Base-by-base conservation (phyloP, 2,329 filamentous ascomycete species). In the Diaporthe ilicicola region DNA sequence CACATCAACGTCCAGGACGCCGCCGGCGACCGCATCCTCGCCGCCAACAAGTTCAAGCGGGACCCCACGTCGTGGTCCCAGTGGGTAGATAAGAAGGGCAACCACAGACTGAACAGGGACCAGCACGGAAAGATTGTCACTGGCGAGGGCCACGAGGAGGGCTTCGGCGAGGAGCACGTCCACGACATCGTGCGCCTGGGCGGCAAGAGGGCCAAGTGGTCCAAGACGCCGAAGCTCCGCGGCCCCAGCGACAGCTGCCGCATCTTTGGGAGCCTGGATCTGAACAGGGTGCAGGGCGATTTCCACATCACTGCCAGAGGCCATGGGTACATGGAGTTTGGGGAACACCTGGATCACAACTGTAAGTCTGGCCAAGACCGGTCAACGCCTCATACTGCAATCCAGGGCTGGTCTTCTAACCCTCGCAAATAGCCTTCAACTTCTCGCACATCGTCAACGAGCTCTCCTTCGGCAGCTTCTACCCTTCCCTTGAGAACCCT, bases 1-100 rank as follows among this genome's bases (percentile, higher is more conserved):
- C 93, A 97, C 83, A 86, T 99, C 82, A 98, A 99, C 83, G 95
- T 99, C 64, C 96, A 98, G 84, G 96, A 99, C 81, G 95, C 95
- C 2, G 90, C 94, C 0, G 95, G 96, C 66, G 96, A 99, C 81
- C 91, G 93, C 74, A 97, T 98, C 77, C 87, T 97, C 37, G 96
- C 96, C 3, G 93, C 89, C 4, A 86, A 91, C 46, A 85, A 91
- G 74, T 86, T 99, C 73, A 86, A 89, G 74, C 91, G 90, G 77
- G 94, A 98, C 76, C 84, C 89, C 19, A 98, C 96, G 9, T 89
- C 84, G 74, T 99, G 95, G 94, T 79, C 80, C 27, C 90, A 95
- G 75, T 98, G 95, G 95, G 90, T 91, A 73, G 89, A 94, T 77
- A 85, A 85, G 76, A 89, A 90, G 78, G 92, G 91, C 65, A 82